phyloP scores from a whole-genome alignment of 768 basidiomycete genomes.

The Pleurotus djamor region DNA sequence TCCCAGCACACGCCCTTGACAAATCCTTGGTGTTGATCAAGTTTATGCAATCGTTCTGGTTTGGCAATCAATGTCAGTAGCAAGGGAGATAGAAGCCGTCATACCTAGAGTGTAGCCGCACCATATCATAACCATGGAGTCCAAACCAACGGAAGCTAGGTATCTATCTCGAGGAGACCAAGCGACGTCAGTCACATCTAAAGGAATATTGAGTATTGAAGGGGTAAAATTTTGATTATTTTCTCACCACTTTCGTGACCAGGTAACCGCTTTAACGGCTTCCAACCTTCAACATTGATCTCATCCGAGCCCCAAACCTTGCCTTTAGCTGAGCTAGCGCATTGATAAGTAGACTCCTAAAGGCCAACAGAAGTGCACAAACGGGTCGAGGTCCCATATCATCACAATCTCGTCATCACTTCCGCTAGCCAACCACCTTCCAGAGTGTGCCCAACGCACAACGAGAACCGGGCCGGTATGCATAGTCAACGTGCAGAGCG shows the following conservation, averaged over 20 bases:
- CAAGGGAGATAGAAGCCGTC: slow-evolving; percentile 15
- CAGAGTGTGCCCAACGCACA: slow-evolving; percentile 92
- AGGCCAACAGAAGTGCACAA: slow-evolving; percentile 32
- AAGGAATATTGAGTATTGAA: slow-evolving; percentile 4
- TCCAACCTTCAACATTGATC: slow-evolving; percentile 97
- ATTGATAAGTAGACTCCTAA: slow-evolving; percentile 2
- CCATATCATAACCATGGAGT: slow-evolving; percentile 92
- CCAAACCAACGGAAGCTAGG: slow-evolving; percentile 91
- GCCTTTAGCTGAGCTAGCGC: slow-evolving; percentile 66
- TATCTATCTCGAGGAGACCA: slow-evolving; percentile 94
- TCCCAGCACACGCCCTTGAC: slow-evolving; percentile 99
- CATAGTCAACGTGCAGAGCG: slow-evolving; percentile 87
- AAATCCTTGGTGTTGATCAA: slow-evolving; percentile 91
- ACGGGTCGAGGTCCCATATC: slow-evolving; percentile 98
- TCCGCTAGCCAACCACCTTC: slow-evolving; percentile 92
- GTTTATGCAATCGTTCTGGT: slow-evolving; percentile 76
- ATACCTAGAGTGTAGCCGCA: slow-evolving; percentile 87
- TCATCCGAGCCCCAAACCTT: slow-evolving; percentile 95
- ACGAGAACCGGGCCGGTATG: slow-evolving; percentile 93
- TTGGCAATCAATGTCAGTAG: not conserved
- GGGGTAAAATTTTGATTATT: not conserved
- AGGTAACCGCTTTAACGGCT: slow-evolving; percentile 85
- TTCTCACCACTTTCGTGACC: slow-evolving; percentile 90
- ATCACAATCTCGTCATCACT: slow-evolving; percentile 95
- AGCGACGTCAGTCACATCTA: slow-evolving; percentile 93